These are phyloP conservation scores for Paracamarosporium sp. DNA, from an alignment of 2,329 filamentous ascomycete species.

Conservation along the genomic window DNA sequence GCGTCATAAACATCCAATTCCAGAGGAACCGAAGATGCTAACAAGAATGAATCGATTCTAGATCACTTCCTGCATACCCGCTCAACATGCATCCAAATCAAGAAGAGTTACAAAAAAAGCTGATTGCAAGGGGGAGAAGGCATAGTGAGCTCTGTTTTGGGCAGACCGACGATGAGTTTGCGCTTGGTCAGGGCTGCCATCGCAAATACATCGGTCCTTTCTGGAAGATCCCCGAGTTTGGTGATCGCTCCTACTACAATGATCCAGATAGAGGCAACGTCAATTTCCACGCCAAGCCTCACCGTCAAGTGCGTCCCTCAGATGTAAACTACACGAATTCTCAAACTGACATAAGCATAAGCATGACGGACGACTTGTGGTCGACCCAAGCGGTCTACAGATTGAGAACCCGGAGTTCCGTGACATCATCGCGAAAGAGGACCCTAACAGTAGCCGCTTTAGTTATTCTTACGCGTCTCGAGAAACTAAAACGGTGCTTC, in stretches of 20 bases:
- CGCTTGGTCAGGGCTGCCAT: background rate
- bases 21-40: background rate
- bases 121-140: background rate
- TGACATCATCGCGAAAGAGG: background rate
- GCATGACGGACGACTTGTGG: background rate
- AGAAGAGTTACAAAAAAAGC: background rate
- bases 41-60: background rate
- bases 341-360: background rate
- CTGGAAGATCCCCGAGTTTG: background rate
- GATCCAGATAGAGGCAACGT: background rate
- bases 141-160: background rate
- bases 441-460: background rate
- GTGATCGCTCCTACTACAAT: background rate
- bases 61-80: conserved; percentile 1
- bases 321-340: background rate
- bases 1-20: background rate
- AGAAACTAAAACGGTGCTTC: background rate
- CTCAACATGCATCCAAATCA: background rate
- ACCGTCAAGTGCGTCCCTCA: background rate
- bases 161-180: background rate
- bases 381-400: background rate
- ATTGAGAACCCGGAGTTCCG: background rate
- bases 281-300: background rate
- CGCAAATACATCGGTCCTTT: background rate
- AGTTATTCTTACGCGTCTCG: background rate